A percentile compares a stretch with the other conserved stretches of the same genome.
Evolutionary conservation across 164 flowering plant genomes (phyloP).

Genomic region (Vitis riparia): DNA sequence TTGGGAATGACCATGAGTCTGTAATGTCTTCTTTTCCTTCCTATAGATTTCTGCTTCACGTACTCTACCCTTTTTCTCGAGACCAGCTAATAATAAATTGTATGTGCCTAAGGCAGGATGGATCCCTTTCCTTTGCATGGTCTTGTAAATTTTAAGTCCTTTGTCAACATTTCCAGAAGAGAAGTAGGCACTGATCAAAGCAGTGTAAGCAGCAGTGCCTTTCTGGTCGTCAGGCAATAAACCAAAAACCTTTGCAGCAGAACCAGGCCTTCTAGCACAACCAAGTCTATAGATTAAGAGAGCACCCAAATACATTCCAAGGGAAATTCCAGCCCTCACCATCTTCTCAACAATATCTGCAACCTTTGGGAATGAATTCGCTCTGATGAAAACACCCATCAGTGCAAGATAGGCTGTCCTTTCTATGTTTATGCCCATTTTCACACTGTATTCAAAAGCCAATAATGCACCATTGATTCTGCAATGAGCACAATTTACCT

Average conservation of each 20-base stretch:
- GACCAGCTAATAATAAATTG: conserved; percentile 56
- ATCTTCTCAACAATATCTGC: conserved; percentile 57
- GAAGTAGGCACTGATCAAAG: conserved; percentile 62
- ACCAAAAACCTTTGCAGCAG: conserved; percentile 54
- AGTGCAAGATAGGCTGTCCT: conserved; percentile 56
- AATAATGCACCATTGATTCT: conserved; percentile 53
- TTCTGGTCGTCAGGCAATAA: conserved; percentile 57
- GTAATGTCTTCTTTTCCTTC: conserved; percentile 53
- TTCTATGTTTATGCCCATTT: conserved; percentile 41
- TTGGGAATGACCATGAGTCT: conserved; percentile 9
- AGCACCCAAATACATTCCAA: conserved; percentile 51
- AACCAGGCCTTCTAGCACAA: conserved; percentile 36
- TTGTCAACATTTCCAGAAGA: conserved; percentile 53
- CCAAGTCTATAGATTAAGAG: conserved; percentile 73
- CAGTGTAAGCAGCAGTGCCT: conserved; percentile 60
- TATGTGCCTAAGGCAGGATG: conserved; percentile 58
- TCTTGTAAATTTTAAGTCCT: conserved; percentile 50
- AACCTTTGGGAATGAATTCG: conserved; percentile 32
- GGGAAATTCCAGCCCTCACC: conserved; percentile 44
- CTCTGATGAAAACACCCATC: conserved; percentile 56
- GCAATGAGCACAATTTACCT: conserved; percentile 35
- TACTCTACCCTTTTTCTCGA: conserved; percentile 47
- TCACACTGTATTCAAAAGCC: conserved; percentile 56
- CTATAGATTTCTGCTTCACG: conserved; percentile 38
- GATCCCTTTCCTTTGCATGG: conserved; percentile 56